These are phyloP conservation scores for Pilobolus umbonatus DNA, from an alignment of 192 early-diverging fungal genomes.

Conservation along the genomic window DNA sequence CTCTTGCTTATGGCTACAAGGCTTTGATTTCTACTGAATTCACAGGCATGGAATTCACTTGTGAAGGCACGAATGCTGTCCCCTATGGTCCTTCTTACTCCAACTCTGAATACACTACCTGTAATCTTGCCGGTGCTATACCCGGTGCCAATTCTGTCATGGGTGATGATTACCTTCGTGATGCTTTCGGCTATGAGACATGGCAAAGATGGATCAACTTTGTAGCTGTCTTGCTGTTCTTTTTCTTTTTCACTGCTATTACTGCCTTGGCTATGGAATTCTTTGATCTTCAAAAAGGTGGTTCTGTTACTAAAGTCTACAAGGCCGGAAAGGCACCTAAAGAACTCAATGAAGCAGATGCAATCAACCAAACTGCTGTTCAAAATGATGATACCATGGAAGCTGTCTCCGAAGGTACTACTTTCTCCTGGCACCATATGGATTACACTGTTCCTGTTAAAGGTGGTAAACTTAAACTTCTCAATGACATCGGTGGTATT, in stretches of 20 bases:
- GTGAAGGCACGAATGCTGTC: slow-evolving; percentile 28
- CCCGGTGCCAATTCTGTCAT: slow-evolving; percentile 43
- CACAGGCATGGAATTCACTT: slow-evolving; percentile 23
- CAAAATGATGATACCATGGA: slow-evolving; percentile 32
- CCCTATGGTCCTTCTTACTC: slow-evolving; percentile 49
- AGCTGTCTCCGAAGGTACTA: slow-evolving; percentile 47
- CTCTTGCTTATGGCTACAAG: slow-evolving; percentile 66
- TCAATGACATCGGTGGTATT: slow-evolving; percentile 64
- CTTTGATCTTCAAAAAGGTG: slow-evolving; percentile 57
- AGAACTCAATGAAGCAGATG: not conserved
- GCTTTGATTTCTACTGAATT: slow-evolving; percentile 71
- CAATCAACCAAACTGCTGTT: slow-evolving; percentile 2
- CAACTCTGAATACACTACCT: slow-evolving; percentile 46
- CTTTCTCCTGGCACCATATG: slow-evolving; percentile 62
- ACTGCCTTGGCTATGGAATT: slow-evolving; percentile 53
- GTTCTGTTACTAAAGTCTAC: slow-evolving; percentile 49
- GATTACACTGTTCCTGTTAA: slow-evolving; percentile 49
- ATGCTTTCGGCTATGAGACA: slow-evolving; percentile 45
- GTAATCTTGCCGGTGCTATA: slow-evolving; percentile 49
- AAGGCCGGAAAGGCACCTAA: slow-evolving; percentile 35
- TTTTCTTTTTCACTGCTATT: slow-evolving; percentile 36
- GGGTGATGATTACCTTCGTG: slow-evolving; percentile 49
- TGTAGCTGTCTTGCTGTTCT: slow-evolving; percentile 37
- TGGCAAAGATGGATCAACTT: slow-evolving; percentile 53
- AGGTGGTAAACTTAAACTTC: slow-evolving; percentile 48